Evolutionary conservation across 2,329 filamentous ascomycete species (phyloP), one percentile per base, ranked within the genome.

Genomic region (Tolypocladium amazonense): DNA sequence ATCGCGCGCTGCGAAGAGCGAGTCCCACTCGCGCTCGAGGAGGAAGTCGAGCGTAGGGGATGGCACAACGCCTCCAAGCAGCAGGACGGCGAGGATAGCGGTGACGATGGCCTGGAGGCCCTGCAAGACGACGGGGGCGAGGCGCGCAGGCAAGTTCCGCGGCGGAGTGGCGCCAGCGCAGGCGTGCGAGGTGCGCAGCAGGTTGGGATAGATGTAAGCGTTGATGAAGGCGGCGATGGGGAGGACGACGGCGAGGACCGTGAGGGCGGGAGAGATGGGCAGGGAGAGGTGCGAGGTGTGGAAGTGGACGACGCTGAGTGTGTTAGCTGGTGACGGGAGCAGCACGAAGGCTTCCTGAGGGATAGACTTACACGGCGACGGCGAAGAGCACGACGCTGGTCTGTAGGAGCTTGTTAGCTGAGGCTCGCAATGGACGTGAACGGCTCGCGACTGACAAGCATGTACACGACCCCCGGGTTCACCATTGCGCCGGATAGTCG

Each of bases 11-110:
- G 64, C 69, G 65, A 77, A 89, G 60, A 89, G 67, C 3, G 61
- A 63, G 64, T 76, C 73, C 88, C 88, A 90, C 45, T 69, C 70
- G 3, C 74, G 73, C 11, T 82, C 74, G n/a, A 90, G 71, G 1
- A 75, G 72, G 68, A 87, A 89, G n/a, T 75, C 65, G 9, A 73
- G 62, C 1, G 64, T 50, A 1, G 62, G 60, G 1, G 75, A 73
- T 0, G 76, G 72, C 0, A 70, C 58, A 20, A 72, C 62, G 20
- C 69, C 67, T 58, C 74, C 68, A 37, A 75, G 64, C 18, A 80
- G 70, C 9, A 81, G 67, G 0, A 79, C 79, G 2, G 77, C 77
- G 2, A 82, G 71, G 7, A 80, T 68, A 8, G 77, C 72, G 1
- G 75, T 69, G 4, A 78, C 43, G 25, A 79, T 67, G 9, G 69